phyloP scores from a whole-genome alignment of 305 asterid species.

The Striga hermonthica region DNA sequence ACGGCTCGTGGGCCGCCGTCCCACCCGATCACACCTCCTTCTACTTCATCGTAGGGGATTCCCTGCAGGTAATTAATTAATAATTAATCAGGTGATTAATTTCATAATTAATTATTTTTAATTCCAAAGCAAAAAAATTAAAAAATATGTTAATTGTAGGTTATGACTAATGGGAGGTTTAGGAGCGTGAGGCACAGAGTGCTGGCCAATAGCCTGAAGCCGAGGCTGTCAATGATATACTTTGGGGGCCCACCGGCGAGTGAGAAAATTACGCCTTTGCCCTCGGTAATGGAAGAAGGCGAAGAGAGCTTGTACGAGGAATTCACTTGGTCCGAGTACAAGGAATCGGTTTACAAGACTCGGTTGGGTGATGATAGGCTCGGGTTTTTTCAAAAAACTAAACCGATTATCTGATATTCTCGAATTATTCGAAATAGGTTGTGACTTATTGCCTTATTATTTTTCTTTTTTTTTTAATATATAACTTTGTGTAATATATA shows the following conservation, averaged over 20 bases:
- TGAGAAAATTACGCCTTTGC: constrained; percentile 48
- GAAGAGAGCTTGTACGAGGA: constrained; percentile 68
- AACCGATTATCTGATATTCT: constrained; percentile 1
- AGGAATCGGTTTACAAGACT: constrained; percentile 50
- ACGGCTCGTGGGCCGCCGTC: constrained; percentile 44
- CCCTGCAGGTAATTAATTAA: constrained; percentile 32
- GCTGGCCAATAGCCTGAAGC: constrained; percentile 38
- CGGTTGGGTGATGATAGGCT: constrained; percentile 47
- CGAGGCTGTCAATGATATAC: constrained; percentile 70
- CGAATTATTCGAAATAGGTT: no score
- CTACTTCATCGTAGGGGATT: constrained; percentile 45
- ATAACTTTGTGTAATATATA: no score
- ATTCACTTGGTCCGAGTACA: constrained; percentile 75
- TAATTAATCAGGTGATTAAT: not conserved
- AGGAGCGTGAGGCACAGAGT: constrained; percentile 78
- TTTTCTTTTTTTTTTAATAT: no score
- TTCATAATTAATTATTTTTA: not conserved
- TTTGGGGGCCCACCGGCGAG: constrained; percentile 69
- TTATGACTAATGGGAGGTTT: constrained; percentile 70
- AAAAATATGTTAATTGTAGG: constrained; percentile 38
- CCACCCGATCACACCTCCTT: constrained; percentile 46
- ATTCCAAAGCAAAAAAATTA: not conserved
- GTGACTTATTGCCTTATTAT: no score
- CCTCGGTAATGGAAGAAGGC: constrained; percentile 46
- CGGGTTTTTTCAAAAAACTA: constrained; percentile 35